Evolutionary conservation across 2,329 filamentous ascomycete species (phyloP).

Genomic region (Xylaria sp.): DNA sequence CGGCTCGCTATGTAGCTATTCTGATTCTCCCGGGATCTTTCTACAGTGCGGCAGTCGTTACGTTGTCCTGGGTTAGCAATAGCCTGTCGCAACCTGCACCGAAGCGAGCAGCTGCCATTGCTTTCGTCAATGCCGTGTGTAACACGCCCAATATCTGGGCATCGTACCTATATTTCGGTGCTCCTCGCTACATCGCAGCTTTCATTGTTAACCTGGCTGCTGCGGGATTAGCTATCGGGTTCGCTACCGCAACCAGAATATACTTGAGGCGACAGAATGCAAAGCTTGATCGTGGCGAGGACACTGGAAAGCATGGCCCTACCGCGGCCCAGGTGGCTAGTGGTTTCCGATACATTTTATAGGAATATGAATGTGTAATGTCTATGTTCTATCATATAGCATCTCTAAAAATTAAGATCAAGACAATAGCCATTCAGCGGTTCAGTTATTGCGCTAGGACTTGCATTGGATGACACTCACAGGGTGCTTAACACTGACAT

Average conservation of each 20-base stretch:
- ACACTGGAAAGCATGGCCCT: conserved; percentile 46
- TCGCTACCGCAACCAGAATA: conserved; percentile 44
- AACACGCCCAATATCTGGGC: conserved; percentile 49
- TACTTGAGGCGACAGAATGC: conserved; percentile 46
- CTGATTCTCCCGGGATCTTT: conserved; percentile 53
- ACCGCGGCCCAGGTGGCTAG: conserved; percentile 45
- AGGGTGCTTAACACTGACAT: no score
- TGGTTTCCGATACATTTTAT: conserved; percentile 45
- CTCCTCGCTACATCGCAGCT: conserved; percentile 44
- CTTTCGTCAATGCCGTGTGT: conserved; percentile 47
- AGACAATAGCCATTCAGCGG: no score
- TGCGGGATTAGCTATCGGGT: conserved; percentile 44
- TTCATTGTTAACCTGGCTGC: conserved; percentile 48
- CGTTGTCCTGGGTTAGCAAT: conserved; percentile 47
- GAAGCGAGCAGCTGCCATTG: conserved; percentile 46
- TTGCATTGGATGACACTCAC: no score
- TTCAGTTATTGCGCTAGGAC: no score
- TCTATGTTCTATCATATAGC: no score
- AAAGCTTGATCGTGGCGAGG: conserved; percentile 46
- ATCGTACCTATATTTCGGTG: conserved; percentile 45
- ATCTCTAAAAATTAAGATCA: no score
- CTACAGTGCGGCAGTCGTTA: conserved; percentile 45
- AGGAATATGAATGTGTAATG: not conserved
- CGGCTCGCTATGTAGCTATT: conserved; percentile 55
- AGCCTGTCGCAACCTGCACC: conserved; percentile 42